phyloP scores from a whole-genome alignment of 768 basidiomycete genomes.

The Boletus fagicola region DNA sequence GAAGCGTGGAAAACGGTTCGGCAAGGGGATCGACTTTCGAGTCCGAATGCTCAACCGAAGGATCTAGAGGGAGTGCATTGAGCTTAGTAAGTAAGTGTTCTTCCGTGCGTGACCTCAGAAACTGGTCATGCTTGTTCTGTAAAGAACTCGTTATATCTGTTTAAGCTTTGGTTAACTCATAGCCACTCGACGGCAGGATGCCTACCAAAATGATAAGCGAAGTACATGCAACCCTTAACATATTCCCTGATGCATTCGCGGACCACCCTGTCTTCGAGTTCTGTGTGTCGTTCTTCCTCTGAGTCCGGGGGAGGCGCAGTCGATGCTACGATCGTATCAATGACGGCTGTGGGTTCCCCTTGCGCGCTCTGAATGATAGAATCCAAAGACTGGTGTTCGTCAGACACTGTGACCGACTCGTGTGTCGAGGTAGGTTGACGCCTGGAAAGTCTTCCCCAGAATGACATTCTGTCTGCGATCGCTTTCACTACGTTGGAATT shows the following conservation, averaged over 20 bases:
- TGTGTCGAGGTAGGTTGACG: constrained; percentile 33
- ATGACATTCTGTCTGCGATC: constrained; percentile 65
- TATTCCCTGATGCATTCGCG: constrained; percentile 76
- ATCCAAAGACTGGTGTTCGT: constrained; percentile 30
- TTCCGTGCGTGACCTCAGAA: constrained; percentile 55
- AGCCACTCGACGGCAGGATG: background rate
- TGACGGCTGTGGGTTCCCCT: constrained; percentile 50
- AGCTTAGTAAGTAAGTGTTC: constrained; percentile 60
- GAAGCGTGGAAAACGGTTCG: constrained; percentile 76
- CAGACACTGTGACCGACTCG: constrained; percentile 9
- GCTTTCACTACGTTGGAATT: constrained; percentile 59
- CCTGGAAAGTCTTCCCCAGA: constrained; percentile 67
- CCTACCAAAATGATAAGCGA: constrained; percentile 81
- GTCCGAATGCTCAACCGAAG: constrained; percentile 22
- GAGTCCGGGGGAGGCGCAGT: constrained; percentile 63
- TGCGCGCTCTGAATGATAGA: constrained; percentile 44
- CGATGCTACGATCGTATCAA: constrained; percentile 56
- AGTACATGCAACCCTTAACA: constrained; percentile 86
- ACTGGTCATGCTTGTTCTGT: constrained; percentile 73
- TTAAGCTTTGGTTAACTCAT: background rate
- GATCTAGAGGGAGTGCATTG: constrained; percentile 45
- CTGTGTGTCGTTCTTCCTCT: constrained; percentile 63
- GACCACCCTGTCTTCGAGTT: constrained; percentile 82
- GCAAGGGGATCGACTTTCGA: constrained; percentile 51
- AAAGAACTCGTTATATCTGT: constrained; percentile 81